Conservation (phyloP, 371 early-diverging fungal species). For the Apophysomyces trapeziformis region DNA sequence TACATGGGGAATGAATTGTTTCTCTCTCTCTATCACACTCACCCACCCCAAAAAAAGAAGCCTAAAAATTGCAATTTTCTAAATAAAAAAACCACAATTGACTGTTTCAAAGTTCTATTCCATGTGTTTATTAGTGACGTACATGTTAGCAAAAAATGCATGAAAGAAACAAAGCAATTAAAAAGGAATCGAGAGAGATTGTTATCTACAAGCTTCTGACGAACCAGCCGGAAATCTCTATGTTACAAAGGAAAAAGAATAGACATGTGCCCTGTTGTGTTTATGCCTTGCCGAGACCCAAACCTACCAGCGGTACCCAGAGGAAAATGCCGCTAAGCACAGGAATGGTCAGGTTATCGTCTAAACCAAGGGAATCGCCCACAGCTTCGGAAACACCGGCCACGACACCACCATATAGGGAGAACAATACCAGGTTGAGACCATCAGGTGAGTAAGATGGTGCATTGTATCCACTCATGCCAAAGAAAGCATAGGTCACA, state of each 20-base stretch:
- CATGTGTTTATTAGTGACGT: no score
- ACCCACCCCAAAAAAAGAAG: neutral
- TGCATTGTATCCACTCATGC: conserved; percentile 15
- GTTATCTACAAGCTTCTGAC: conserved; percentile 14
- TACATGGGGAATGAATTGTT: no score
- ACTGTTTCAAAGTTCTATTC: no score
- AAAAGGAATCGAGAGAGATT: conserved; percentile 2
- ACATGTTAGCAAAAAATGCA: neutral
- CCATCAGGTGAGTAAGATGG: conserved; percentile 25
- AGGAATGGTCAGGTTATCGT: conserved; percentile 56
- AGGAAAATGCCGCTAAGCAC: conserved; percentile 45
- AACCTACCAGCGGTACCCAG: conserved; percentile 38
- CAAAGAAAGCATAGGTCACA: conserved; percentile 49
- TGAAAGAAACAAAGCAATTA: conserved; percentile 1
- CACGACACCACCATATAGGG: conserved; percentile 52
- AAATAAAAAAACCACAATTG: no score
- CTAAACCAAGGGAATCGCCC: conserved; percentile 39
- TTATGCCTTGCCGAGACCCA: conserved; percentile 12
- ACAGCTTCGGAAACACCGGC: conserved; percentile 50
- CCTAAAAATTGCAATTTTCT: neutral
- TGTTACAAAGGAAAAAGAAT: conserved; percentile 10
- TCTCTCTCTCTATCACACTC: no score
- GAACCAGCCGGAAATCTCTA: conserved; percentile 2
- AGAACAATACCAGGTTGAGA: conserved; percentile 19
- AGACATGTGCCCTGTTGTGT: neutral